Conservation (phyloP, 345 rosid genomes). For the Streptanthus diversifolius region DNA sequence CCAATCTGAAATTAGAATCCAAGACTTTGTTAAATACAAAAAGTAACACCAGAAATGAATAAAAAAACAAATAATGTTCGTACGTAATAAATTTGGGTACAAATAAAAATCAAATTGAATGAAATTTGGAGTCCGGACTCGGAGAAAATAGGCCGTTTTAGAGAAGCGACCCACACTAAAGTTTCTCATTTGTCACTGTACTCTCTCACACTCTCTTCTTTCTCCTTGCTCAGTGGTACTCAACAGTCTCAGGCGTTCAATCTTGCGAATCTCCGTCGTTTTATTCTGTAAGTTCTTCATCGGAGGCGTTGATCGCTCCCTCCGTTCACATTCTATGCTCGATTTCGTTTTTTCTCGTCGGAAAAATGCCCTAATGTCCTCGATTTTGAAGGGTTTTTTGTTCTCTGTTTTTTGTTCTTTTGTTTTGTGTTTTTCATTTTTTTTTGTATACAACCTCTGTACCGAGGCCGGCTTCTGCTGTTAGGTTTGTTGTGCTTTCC, state of each 20-base stretch:
- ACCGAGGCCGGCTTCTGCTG: neutral
- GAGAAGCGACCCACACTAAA: neutral
- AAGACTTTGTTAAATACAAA: no score
- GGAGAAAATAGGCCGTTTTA: neutral
- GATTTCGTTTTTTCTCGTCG: neutral
- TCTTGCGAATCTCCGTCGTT: conserved; percentile 13
- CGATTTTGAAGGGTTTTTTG: neutral
- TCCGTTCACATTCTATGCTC: neutral
- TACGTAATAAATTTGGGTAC: neutral
- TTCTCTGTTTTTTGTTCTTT: neutral
- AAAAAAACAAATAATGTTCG: neutral
- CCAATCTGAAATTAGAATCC: no score
- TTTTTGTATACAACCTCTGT: neutral
- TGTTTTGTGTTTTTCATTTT: no score
- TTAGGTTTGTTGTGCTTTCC: neutral
- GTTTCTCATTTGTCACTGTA: neutral
- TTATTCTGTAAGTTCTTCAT: conserved; percentile 17
- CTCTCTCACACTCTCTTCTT: neutral
- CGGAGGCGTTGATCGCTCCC: neutral
- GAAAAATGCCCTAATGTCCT: neutral
- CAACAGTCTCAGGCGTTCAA: neutral
- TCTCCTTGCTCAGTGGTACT: neutral
- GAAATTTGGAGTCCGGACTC: conserved; percentile 23
- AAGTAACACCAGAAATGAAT: no score
- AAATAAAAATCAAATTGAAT: neutral